Evolutionary conservation across 1,139 yeast species (phyloP), one percentile per base, ranked within the genome.

Genomic region (Saccharomyces uvarum): DNA sequence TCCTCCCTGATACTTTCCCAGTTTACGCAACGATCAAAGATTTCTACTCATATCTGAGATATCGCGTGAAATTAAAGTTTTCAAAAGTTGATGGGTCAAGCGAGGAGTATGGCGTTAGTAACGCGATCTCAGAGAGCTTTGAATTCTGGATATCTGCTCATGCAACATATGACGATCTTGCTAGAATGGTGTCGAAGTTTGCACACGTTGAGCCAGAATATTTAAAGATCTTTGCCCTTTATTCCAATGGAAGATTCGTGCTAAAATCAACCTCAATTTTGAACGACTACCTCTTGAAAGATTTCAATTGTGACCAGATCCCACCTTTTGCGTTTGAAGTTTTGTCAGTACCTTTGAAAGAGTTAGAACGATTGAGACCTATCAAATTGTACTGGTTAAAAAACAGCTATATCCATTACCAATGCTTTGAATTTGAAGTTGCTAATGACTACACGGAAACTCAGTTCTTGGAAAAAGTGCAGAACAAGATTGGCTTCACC

Each of bases 321-420:
- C 68, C 76, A 4, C 75, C 78, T 9, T 78, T 85, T 62, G 88
- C 83, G 61, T 93, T 87, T 67, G 97, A 91, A 64, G 72, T 86
- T 1, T 77, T 95, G 63, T 85, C 82, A 48, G 83, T 90, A 51
- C 82, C 91, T 5, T 73, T 93, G 57, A 78, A 75, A 42, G 95
- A 90, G 59, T 79, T 86, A 63, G 99, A 95, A 69, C 82, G 80
- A 60, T 80, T 89, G 82, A 81, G 82, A 58, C 71, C 81, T 7
- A 72, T 91, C 44, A 81, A 78, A 56, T 75, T 86, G 28, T 76
- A 76, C 57, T 86, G 91, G 90, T 70, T 86, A 29, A 78, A 79
- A 2, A 77, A 77, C 53, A 80, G 81, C 21, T 78, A 85, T 49
- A 75, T 83, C 54, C 85, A 83, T 61, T 87, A 78, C 61, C 91